phyloP scores from a whole-genome alignment of 306 rosid species.

The Biancaea sappan region DNA sequence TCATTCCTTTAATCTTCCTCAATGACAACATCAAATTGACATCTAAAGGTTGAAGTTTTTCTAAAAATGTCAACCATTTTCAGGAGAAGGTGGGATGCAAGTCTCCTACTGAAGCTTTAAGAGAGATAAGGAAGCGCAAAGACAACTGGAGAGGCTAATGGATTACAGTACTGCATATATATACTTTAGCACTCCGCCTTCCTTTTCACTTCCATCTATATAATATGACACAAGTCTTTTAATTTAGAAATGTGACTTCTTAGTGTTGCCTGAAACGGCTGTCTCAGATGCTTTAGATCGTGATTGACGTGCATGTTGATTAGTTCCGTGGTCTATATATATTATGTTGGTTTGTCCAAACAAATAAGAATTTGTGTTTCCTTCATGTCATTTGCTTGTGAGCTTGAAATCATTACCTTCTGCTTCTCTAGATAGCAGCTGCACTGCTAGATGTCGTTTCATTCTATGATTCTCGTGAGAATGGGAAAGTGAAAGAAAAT shows the following conservation, averaged over 20 bases:
- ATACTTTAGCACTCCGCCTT: not conserved
- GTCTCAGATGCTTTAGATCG: slow-evolving; percentile 27
- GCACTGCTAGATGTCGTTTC: not conserved
- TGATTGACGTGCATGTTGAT: slow-evolving; percentile 26
- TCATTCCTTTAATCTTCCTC: not conserved
- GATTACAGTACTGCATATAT: slow-evolving; percentile 4
- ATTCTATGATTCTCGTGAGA: not conserved
- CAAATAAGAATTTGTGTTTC: slow-evolving; percentile 33
- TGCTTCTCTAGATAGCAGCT: not conserved
- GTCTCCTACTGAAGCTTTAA: slow-evolving; percentile 68
- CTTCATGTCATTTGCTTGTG: slow-evolving; percentile 29
- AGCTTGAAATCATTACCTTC: slow-evolving; percentile 21
- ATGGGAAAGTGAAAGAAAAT: slow-evolving; percentile 3
- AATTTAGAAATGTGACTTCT: slow-evolving; percentile 14
- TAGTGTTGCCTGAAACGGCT: slow-evolving; percentile 26
- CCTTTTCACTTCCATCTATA: not conserved
- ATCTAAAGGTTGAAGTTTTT: not conserved
- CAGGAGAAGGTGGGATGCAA: slow-evolving; percentile 61
- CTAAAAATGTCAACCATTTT: slow-evolving; percentile 25
- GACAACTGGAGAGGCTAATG: slow-evolving; percentile 77
- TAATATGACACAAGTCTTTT: slow-evolving; percentile 15
- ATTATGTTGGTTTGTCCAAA: slow-evolving; percentile 37
- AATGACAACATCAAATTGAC: not conserved
- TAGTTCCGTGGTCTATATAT: not conserved
- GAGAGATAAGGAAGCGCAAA: slow-evolving; percentile 67